These are phyloP conservation scores for Lichtheimia hyalospora DNA, from an alignment of 371 early-diverging fungal species.

Conservation along the genomic window DNA sequence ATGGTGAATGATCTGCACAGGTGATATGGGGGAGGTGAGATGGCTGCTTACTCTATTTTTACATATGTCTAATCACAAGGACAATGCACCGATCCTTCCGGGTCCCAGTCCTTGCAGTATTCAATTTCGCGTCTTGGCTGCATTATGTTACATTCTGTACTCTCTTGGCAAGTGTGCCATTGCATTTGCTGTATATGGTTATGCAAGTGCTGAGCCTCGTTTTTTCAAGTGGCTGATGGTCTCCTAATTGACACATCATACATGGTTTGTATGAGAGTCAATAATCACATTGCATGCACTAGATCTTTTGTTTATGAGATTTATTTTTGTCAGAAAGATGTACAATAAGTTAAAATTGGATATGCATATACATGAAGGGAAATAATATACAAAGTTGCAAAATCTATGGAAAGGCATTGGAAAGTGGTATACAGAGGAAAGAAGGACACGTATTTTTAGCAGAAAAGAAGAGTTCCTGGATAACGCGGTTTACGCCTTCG, in stretches of 20 bases:
- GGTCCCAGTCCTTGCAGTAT: not conserved
- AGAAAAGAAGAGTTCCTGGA: constrained; percentile 7
- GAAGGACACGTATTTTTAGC: not conserved
- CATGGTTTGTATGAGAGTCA: not conserved
- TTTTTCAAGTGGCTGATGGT: not conserved
- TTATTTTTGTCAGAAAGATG: not conserved
- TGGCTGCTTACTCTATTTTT: not conserved
- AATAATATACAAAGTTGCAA: not conserved
- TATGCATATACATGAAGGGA: not conserved
- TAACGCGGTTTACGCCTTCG: constrained; percentile 8
- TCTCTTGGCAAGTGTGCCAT: not conserved
- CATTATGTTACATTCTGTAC: not conserved
- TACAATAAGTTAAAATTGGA: constrained; percentile 4
- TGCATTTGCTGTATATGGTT: not conserved
- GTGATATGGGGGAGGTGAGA: not conserved
- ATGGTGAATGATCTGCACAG: too few relatives aligned
- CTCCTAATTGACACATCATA: not conserved
- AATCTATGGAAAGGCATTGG: not conserved
- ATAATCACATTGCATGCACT: too few relatives aligned
- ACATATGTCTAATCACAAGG: not conserved
- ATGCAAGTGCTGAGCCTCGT: not conserved
- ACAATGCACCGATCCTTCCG: not conserved
- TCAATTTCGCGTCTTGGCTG: not conserved
- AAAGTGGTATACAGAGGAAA: constrained; percentile 1
- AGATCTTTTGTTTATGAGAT: not conserved